Percentiles rank a stretch among this genome's conserved stretches.
Conservation (phyloP, 805 yeast genomes). For the Yamadazyma sp. region DNA sequence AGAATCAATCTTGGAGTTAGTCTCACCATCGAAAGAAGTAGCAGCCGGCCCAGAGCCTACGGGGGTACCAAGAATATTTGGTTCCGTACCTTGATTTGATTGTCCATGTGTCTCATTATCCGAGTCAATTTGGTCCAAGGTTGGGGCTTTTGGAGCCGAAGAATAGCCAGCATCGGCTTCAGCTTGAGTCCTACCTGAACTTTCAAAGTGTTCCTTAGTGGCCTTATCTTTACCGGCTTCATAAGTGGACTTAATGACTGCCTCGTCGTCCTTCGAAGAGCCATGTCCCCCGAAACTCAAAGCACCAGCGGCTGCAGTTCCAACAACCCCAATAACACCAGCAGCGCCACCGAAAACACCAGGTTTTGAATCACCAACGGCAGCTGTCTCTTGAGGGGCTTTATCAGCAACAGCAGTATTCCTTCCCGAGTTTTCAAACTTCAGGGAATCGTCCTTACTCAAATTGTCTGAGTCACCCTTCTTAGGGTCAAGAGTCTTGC, state of each 20-base stretch:
- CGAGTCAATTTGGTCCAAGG: neutral
- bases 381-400: no score
- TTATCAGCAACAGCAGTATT: neutral
- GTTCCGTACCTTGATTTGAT: no score
- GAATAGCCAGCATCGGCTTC: neutral
- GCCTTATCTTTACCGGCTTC: conserved; percentile 18
- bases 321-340: conserved; percentile 24
- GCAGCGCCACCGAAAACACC: conserved; percentile 22
- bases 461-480: no score
- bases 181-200: neutral
- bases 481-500: conserved; percentile 15
- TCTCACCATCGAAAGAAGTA: neutral
- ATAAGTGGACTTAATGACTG: conserved; percentile 12
- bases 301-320: conserved; percentile 17
- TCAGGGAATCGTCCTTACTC: neutral
- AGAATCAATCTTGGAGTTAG: conserved; percentile 2
- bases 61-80: no score
- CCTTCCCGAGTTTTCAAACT: neutral
- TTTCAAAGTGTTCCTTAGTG: conserved; percentile 10
- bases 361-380: conserved; percentile 8
- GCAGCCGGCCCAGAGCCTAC: no score
- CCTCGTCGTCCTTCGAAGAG: conserved; percentile 7
- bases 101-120: neutral
- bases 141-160: neutral
- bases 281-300: conserved; percentile 5